A percentile compares a stretch with the other conserved stretches of the same genome.
Conservation (phyloP, 208 protist genomes). For the Blastocrithidia nonstop region DNA sequence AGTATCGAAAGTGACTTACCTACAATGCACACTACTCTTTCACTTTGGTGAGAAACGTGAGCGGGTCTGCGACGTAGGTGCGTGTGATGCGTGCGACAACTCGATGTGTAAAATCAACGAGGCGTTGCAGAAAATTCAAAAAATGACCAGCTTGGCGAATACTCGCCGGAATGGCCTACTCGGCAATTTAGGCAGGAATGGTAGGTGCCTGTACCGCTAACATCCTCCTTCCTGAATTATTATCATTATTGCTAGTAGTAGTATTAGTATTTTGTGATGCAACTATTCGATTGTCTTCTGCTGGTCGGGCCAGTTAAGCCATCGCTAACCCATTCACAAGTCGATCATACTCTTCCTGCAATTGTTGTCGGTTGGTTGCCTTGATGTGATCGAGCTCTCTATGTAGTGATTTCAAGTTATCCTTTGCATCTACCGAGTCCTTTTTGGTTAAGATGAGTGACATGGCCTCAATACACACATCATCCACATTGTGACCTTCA, state of each 20-base stretch:
- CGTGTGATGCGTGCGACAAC: constrained; percentile 72
- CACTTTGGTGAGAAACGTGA: constrained; percentile 79
- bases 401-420: constrained; percentile 75
- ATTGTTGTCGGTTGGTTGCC: constrained; percentile 70
- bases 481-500: constrained; percentile 99
- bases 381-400: constrained; percentile 62
- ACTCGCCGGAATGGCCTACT: constrained; percentile 92
- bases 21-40: constrained; percentile 78
- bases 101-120: constrained; percentile 91
- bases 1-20: constrained; percentile 71
- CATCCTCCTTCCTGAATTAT: background rate
- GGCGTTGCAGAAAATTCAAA: constrained; percentile 81
- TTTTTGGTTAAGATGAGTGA: constrained; percentile 91
- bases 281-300: constrained; percentile 10
- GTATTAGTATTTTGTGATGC: background rate
- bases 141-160: constrained; percentile 95
- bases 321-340: constrained; percentile 86
- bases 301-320: constrained; percentile 37
- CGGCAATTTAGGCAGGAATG: constrained; percentile 68
- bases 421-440: constrained; percentile 59
- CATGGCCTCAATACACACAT: constrained; percentile 98
- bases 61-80: constrained; percentile 77
- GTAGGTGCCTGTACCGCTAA: constrained; percentile 10
- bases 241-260: background rate
- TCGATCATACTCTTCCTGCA: constrained; percentile 89